These are phyloP conservation scores for Astrothelium macrocarpum DNA, from an alignment of 495 filamentous ascomycete genomes.

Conservation along the genomic window DNA sequence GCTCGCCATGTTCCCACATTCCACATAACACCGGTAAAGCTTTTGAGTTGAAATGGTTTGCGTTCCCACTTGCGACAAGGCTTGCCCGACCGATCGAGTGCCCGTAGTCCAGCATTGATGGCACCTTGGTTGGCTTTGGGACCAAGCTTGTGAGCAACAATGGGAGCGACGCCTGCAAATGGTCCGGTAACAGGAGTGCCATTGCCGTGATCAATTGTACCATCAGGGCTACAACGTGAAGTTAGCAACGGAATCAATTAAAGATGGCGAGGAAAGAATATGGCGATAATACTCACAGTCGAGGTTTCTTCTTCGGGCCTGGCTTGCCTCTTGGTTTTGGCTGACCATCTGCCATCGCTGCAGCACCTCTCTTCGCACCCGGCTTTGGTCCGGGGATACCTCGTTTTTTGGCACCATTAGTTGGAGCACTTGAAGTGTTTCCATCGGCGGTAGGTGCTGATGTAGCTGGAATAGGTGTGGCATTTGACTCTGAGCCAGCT, in stretches of 20 bases:
- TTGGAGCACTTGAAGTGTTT: slow-evolving; percentile 39
- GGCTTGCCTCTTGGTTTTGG: slow-evolving; percentile 73
- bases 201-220: slow-evolving; percentile 21
- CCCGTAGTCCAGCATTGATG: slow-evolving; percentile 92
- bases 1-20: slow-evolving; percentile 74
- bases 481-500: slow-evolving; percentile 42
- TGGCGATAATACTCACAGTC: slow-evolving; percentile 76
- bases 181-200: slow-evolving; percentile 13
- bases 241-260: slow-evolving; percentile 9
- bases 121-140: slow-evolving; percentile 97
- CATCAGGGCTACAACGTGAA: slow-evolving; percentile 16
- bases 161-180: slow-evolving; percentile 17
- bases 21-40: slow-evolving; percentile 86
- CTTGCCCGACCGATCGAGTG: slow-evolving; percentile 79
- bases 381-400: slow-evolving; percentile 47
- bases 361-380: slow-evolving; percentile 47
- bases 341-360: slow-evolving; percentile 45
- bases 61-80: slow-evolving; percentile 87
- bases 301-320: slow-evolving; percentile 88
- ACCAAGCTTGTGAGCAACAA: slow-evolving; percentile 64
- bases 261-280: not conserved
- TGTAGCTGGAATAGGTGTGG: slow-evolving; percentile 42
- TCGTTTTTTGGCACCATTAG: slow-evolving; percentile 51
- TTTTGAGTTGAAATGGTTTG: slow-evolving; percentile 73
- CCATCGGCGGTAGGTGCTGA: slow-evolving; percentile 29